Evolutionary conservation across 306 rosid species (phyloP), one percentile per base, ranked within the genome.

Genomic region (Cicer pinnatifidum): DNA sequence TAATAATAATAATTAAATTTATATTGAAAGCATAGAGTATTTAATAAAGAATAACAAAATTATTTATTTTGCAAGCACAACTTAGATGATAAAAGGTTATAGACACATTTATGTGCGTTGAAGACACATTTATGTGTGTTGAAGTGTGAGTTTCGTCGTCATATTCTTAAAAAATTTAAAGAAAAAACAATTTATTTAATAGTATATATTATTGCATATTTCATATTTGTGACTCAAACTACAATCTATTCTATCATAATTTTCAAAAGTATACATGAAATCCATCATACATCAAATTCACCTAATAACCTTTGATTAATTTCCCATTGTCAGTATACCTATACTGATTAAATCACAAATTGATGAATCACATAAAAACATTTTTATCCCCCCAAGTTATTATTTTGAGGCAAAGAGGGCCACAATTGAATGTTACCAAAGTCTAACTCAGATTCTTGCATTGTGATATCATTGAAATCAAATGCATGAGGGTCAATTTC

Each of bases 391-490:
- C 35, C 35, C 35, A 28, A 28, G 35, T 28, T 28, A 39, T 71
- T 60, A 78, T 40, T 80, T 38, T 85, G 67, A 19, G 84, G 62
- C 76, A 33, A 81, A 77, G 84, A 59, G 40, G 85, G 78, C 84
- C 83, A 80, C 59, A 76, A 67, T 40, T 71, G 83, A 63, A 82
- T 33, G 44, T 23, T 76, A 28, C 15, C 57, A 80, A 84, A 68
- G 64, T 80, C 74, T 38, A 73, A 28, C 23, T 78, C 76, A 46
- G 23, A 48, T 74, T 75, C 81, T 54, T 69, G 68, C 41, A 35
- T 75, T 54, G 81, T 66, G 69, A 76, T 50, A 37, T 59, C 71
- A 72, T 77, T 83, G 11, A 68, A 57, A 71, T 45, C 64, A 75
- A 81, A 72, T 72, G 47, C 62, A 33, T 84, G 41, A 53, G 46